These are phyloP conservation scores for Solanum medicagineum DNA, from an alignment of 257 asterid genomes.

Conservation along the genomic window DNA sequence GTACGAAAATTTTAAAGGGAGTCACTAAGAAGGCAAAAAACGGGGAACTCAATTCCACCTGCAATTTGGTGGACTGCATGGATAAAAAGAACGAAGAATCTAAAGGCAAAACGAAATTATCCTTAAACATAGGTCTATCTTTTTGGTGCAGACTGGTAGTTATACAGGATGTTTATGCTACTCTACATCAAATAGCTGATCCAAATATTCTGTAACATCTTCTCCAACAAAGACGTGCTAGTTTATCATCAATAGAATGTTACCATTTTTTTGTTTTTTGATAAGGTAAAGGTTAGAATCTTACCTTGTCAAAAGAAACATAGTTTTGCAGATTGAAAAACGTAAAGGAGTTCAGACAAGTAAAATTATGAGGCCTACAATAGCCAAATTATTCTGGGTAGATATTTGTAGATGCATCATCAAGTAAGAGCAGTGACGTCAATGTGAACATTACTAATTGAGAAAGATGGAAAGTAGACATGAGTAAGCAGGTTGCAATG, in stretches of 20 bases:
- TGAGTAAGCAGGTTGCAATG: not conserved
- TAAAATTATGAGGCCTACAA: not conserved
- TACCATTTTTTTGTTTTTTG: not conserved
- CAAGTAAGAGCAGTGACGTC: not conserved
- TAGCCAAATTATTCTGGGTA: not conserved
- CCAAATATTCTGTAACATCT: not conserved
- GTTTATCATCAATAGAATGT: not conserved
- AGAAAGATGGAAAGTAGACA: not conserved
- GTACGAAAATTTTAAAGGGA: not conserved
- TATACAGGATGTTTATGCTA: not conserved
- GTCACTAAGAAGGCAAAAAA: not conserved
- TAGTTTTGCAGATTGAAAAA: not conserved
- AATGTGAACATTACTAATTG: not conserved
- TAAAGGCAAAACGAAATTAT: not conserved
- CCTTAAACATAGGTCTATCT: not conserved
- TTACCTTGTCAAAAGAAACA: not conserved
- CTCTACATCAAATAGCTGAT: not conserved
- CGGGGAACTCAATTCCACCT: not conserved
- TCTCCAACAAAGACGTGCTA: not conserved
- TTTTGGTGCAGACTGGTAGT: not conserved
- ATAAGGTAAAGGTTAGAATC: not conserved
- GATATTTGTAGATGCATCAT: not conserved
- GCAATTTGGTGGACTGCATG: not conserved
- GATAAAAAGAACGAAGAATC: not conserved
- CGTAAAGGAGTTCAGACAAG: not conserved